Evolutionary conservation across 371 early-diverging fungal genomes (phyloP), one percentile per base, ranked within the genome.

Genomic region (Lichtheimia hyalospora): DNA sequence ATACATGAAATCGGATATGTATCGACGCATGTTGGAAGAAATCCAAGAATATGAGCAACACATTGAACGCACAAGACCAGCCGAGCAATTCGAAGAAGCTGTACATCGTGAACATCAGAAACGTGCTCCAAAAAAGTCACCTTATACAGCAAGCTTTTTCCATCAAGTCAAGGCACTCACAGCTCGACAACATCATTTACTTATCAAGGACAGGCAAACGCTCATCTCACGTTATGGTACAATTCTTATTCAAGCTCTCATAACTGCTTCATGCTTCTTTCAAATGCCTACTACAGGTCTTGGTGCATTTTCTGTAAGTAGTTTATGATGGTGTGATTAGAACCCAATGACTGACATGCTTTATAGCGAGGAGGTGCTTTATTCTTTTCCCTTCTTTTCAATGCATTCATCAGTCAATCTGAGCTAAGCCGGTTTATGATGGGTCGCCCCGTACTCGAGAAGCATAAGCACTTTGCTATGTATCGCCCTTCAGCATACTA

Each of bases 251-350:
- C 84, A 84, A 75, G 87, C 86, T 50, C 63, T 86, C 34, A 82
- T 90, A 54, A 81, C 84, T 60, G 88, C 86, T 28, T 84, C 86
- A 10, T 82, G 86, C 44, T 90, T 87, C 71, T 82, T 79, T 59
- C 61, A 72, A 52, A 58, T 88, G 53, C 85, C 86, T 7, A 50
- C 57, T 3, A 71, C 68, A 28, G 73, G 78, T 5, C 50, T 62
- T 18, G 88, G 90, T 34, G 81, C 85, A 57, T 90, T 87, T 66
- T 83, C 84, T 34, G 34, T 34, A 34, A 34, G 34, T 34, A 34
- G 5, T 27, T 27, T 27, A 27, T 27, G 10, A 34, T 8, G 10
- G 10, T 34, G 2, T 28, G 3, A 28, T 34, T 8, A 34, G 6
- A 5, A 8, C 8, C 10, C 10, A 34, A 34, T 34, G 34, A 34